Percentiles rank a stretch among this genome's conserved stretches.
phyloP scores from a whole-genome alignment of 306 rosid species.

The Quercus ilex region DNA sequence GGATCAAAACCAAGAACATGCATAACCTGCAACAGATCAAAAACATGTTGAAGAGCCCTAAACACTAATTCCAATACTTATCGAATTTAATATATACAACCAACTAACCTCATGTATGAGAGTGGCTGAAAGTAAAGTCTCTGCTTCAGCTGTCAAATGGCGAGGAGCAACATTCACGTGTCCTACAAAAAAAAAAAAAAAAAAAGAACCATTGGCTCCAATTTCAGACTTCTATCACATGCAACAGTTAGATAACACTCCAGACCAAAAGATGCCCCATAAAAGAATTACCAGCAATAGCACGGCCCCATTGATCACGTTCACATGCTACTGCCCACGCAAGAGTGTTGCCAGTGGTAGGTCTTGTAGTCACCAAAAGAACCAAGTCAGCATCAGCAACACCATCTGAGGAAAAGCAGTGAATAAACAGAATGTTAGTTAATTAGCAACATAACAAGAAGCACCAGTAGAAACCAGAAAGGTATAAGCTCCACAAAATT shows the following conservation, averaged over 20 bases:
- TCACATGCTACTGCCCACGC: conserved; percentile 99
- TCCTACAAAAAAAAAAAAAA: conserved; percentile 39
- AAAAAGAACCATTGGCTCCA: conserved; percentile 12
- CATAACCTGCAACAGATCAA: conserved; percentile 67
- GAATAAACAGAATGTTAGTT: conserved; percentile 6
- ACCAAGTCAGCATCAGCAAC: conserved; percentile 87
- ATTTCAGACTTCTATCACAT: conserved; percentile 10
- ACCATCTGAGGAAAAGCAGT: conserved; percentile 54
- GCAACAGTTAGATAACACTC: conserved; percentile 13
- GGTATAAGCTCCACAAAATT: conserved; percentile 3
- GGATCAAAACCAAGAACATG: conserved; percentile 99
- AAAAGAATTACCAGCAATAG: conserved; percentile 77
- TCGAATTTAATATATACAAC: conserved; percentile 1
- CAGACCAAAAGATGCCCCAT: conserved; percentile 7
- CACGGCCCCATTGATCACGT: conserved; percentile 99
- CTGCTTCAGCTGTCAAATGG: conserved; percentile 97
- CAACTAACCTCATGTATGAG: conserved; percentile 84
- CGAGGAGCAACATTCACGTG: conserved; percentile 99
- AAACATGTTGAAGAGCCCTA: conserved; percentile 20
- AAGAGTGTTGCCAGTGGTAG: conserved; percentile 94
- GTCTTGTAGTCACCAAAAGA: conserved; percentile 96
- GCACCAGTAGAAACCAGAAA: neutral
- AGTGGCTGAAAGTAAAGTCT: conserved; percentile 93
- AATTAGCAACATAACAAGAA: neutral
- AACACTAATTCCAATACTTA: conserved; percentile 11